phyloP scores from a whole-genome alignment of 805 yeast species.

The Spencermartinsiella europaea region DNA sequence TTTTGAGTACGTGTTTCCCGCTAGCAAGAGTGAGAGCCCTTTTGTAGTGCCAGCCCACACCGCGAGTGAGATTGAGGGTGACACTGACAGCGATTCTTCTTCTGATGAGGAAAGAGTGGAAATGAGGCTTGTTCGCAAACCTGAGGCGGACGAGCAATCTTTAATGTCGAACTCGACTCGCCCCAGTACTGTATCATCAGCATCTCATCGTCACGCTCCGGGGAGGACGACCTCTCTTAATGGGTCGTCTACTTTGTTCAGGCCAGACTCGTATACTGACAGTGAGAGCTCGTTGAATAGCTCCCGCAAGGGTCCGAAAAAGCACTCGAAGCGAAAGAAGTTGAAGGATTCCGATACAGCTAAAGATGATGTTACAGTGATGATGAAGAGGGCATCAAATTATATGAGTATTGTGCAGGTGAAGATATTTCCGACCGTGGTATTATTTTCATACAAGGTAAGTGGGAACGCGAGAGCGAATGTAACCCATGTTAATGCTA shows the following conservation, averaged over 20 bases:
- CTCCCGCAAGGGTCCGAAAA: conserved; percentile 7
- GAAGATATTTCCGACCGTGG: conserved; percentile 42
- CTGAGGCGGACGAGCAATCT: not conserved
- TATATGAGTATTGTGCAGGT: conserved; percentile 64
- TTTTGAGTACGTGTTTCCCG: conserved; percentile 68
- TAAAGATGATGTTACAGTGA: conserved; percentile 45
- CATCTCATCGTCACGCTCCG: not conserved
- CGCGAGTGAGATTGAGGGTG: conserved; percentile 5
- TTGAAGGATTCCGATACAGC: conserved; percentile 12
- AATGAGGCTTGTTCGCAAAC: conserved; percentile 1
- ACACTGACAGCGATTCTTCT: conserved; percentile 1
- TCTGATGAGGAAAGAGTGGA: conserved; percentile 1
- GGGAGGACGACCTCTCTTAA: not conserved
- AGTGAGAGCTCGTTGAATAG: conserved; percentile 2
- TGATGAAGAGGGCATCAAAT: conserved; percentile 71
- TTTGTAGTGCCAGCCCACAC: conserved; percentile 14
- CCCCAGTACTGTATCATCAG: not conserved
- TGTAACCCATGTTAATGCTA: not conserved
- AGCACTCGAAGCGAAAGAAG: conserved; percentile 1
- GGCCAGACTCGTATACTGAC: conserved; percentile 6
- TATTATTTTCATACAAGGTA: conserved; percentile 62
- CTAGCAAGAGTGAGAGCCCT: conserved; percentile 31
- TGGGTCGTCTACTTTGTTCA: conserved; percentile 1
- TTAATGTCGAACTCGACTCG: not conserved
- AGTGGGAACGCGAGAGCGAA: conserved; percentile 18